A percentile compares a stretch with the other conserved stretches of the same genome.
Evolutionary conservation across 2,329 filamentous ascomycete genomes (phyloP).

Genomic region (Dendrostoma leiphaemia): DNA sequence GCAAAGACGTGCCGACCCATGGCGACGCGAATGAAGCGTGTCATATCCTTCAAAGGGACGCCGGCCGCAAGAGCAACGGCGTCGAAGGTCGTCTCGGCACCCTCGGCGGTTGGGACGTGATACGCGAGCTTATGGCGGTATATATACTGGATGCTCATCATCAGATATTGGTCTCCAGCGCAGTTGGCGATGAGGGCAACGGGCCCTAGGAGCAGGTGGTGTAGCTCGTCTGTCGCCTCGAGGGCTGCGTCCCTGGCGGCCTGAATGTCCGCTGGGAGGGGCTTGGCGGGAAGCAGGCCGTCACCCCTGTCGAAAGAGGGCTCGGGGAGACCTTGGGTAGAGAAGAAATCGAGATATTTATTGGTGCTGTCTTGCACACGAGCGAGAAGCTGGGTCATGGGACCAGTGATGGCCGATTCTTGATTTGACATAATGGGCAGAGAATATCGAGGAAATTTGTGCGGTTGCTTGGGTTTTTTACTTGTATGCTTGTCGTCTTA

Average conservation of each 20-base stretch:
- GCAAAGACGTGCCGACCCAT: neutral
- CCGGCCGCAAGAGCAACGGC: neutral
- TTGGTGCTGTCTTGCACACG: neutral
- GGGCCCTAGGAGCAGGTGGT: neutral
- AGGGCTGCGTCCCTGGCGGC: neutral
- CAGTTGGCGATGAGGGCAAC: neutral
- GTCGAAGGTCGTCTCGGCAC: neutral
- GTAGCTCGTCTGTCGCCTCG: neutral
- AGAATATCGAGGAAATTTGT: neutral
- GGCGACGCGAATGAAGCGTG: neutral
- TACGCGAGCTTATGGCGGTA: neutral
- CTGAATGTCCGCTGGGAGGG: neutral
- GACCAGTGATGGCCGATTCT: neutral
- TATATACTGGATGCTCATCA: neutral
- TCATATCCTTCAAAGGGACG: neutral
- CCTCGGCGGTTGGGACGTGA: neutral
- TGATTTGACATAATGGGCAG: neutral
- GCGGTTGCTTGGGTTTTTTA: neutral
- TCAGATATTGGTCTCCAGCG: neutral
- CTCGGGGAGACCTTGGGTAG: neutral
- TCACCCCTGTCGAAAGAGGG: neutral
- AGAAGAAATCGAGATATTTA: neutral
- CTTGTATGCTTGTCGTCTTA: neutral
- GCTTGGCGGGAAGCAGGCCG: neutral
- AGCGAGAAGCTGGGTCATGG: neutral